Percentiles rank a stretch among this genome's conserved stretches.
Conservation (phyloP, 805 yeast genomes). For the Blastobotrys americana region DNA sequence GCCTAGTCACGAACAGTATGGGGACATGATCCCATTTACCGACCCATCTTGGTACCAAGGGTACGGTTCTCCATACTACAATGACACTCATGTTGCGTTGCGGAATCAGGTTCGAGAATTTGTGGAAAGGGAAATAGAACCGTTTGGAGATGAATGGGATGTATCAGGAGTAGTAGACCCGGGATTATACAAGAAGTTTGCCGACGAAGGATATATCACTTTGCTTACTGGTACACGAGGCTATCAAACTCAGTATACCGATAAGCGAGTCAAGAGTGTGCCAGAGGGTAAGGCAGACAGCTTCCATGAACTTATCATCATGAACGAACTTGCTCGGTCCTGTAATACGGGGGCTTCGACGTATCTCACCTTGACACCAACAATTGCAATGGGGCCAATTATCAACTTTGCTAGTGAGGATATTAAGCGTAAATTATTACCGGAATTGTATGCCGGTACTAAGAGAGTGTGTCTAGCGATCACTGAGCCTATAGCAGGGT, state of each 20-base stretch:
- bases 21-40: conserved; percentile 24
- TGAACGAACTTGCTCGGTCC: conserved; percentile 4
- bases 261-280: conserved; percentile 7
- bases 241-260: conserved; percentile 7
- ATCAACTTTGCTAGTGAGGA: conserved; percentile 8
- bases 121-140: conserved; percentile 24
- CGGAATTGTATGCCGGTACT: conserved; percentile 3
- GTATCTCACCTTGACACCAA: not conserved
- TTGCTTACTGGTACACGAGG: conserved; percentile 2
- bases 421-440: conserved; percentile 6
- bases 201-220: conserved; percentile 3
- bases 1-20: conserved; percentile 15
- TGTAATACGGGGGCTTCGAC: conserved; percentile 8
- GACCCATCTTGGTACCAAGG: conserved; percentile 28
- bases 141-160: conserved; percentile 26
- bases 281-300: conserved; percentile 6
- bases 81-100: conserved; percentile 23
- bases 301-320: conserved; percentile 6
- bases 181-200: conserved; percentile 3
- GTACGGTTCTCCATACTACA: conserved; percentile 22
- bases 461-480: conserved; percentile 9
- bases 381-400: conserved; percentile 8
- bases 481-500: conserved; percentile 13
- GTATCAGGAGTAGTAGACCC: conserved; percentile 19
- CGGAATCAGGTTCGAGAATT: conserved; percentile 25